These are phyloP conservation scores for Trichoderma semiorbis DNA, from an alignment of 2,329 filamentous ascomycete genomes.

Conservation along the genomic window DNA sequence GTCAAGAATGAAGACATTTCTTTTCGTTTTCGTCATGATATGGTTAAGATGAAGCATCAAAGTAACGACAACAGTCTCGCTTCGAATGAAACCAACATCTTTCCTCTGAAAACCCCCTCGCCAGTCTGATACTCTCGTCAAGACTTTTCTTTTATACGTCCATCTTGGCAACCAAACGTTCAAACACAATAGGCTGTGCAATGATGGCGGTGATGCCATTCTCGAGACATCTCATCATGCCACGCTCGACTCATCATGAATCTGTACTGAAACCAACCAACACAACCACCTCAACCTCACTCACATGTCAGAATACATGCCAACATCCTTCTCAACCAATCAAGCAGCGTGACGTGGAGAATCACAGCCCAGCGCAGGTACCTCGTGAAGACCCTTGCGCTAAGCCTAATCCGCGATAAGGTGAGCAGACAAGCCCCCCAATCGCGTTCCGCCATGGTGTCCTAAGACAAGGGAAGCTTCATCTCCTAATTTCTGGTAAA, in stretches of 20 bases:
- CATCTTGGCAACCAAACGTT: neutral
- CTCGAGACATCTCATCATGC: neutral
- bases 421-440: neutral
- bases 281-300: neutral
- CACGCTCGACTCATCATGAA: neutral
- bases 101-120: neutral
- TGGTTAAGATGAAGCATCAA: neutral
- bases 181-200: neutral
- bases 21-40: neutral
- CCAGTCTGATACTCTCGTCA: neutral
- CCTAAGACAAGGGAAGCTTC: slow-evolving; percentile 11
- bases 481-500: neutral
- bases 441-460: slow-evolving; percentile 18
- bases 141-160: neutral
- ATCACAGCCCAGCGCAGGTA: slow-evolving; percentile 2
- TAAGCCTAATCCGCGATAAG: slow-evolving; percentile 17
- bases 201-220: neutral
- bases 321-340: neutral
- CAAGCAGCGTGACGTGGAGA: neutral
- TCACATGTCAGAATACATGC: neutral
- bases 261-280: neutral
- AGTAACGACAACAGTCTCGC: neutral
- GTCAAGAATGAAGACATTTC: neutral
- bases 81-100: neutral
- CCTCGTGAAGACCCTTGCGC: slow-evolving; percentile 9